A percentile compares a stretch with the other conserved stretches of the same genome.
phyloP scores from a whole-genome alignment of 2,329 filamentous ascomycete genomes.

The Pseudocercospora musae region DNA sequence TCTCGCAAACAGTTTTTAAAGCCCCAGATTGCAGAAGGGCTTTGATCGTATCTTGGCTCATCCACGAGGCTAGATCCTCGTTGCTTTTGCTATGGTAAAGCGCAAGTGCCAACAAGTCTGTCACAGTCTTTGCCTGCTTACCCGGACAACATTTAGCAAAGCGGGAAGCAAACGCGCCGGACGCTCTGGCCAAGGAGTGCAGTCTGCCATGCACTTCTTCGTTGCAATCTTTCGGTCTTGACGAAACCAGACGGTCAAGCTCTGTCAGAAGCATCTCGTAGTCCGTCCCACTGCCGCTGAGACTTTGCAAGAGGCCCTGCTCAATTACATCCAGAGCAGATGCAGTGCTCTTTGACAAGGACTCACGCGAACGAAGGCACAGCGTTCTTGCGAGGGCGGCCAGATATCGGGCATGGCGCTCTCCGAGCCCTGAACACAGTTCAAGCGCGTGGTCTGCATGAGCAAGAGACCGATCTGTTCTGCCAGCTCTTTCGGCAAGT shows the following conservation, averaged over 20 bases:
- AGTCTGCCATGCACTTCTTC: background rate
- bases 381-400: constrained; percentile 12
- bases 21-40: constrained; percentile 59
- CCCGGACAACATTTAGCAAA: constrained; percentile 27
- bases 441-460: constrained; percentile 16
- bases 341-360: background rate
- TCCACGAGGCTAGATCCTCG: constrained; percentile 27
- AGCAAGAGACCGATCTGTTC: constrained; percentile 5
- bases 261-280: constrained; percentile 29
- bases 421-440: constrained; percentile 14
- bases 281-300: constrained; percentile 25
- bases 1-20: constrained; percentile 52
- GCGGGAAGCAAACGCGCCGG: constrained; percentile 30
- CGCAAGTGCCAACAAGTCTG: constrained; percentile 23
- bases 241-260: constrained; percentile 16
- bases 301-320: constrained; percentile 14
- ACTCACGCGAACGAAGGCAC: background rate
- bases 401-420: constrained; percentile 21
- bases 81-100: constrained; percentile 17
- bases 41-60: constrained; percentile 58
- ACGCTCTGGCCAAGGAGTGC: constrained; percentile 8
- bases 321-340: constrained; percentile 5
- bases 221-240: background rate
- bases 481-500: constrained; percentile 19
- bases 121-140: constrained; percentile 12